phyloP scores from a whole-genome alignment of 805 yeast species.

The Monosporozyma unispora region DNA sequence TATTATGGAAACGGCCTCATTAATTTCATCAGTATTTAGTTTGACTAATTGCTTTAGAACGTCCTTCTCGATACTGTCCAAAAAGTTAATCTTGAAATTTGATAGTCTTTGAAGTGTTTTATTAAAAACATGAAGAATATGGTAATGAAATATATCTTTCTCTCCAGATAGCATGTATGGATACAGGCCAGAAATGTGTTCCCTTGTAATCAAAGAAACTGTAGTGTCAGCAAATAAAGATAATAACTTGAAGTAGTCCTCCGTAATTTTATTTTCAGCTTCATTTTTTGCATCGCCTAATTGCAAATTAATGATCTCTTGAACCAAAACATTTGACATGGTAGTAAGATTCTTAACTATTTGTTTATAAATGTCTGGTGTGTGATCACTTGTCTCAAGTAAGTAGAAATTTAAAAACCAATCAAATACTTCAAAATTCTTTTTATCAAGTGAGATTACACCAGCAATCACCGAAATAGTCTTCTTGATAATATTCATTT shows the following conservation, averaged over 20 bases:
- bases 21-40: conserved; percentile 49
- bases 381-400: conserved; percentile 25
- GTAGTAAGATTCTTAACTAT: conserved; percentile 10
- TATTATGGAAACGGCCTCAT: conserved; percentile 65
- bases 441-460: conserved; percentile 32
- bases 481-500: conserved; percentile 7
- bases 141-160: conserved; percentile 35
- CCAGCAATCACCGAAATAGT: conserved; percentile 32
- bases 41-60: conserved; percentile 52
- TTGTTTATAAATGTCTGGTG: conserved; percentile 4
- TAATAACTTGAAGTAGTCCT: conserved; percentile 29
- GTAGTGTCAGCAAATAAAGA: conserved; percentile 47
- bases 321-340: conserved; percentile 20
- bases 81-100: conserved; percentile 43
- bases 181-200: conserved; percentile 56
- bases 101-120: conserved; percentile 37
- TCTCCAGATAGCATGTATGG: conserved; percentile 51
- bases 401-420: conserved; percentile 39
- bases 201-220: conserved; percentile 48
- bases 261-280: not conserved
- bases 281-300: conserved; percentile 22
- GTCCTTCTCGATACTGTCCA: conserved; percentile 40
- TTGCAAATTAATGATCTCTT: conserved; percentile 21
- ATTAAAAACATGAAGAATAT: conserved; percentile 46
- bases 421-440: conserved; percentile 38